Conservation (phyloP, 805 yeast species). For the Groenewaldozyma tartarivorans region DNA sequence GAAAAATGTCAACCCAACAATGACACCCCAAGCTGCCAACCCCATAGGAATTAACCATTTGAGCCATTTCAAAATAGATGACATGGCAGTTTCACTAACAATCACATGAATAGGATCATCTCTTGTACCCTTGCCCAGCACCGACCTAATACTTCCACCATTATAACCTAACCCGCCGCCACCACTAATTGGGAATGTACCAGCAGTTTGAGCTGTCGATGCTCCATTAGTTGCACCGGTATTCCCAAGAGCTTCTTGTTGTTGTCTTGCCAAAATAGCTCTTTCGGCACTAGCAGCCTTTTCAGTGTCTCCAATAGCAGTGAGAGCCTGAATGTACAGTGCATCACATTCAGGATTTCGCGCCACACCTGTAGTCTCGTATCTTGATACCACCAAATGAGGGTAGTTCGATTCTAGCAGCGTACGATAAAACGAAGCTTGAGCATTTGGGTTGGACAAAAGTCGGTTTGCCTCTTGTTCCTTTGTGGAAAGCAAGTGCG, state of each 20-base stretch:
- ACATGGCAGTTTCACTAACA: constrained; percentile 73
- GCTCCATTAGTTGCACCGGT: constrained; percentile 1
- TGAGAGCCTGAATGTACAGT: constrained; percentile 72
- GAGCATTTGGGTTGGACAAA: constrained; percentile 56
- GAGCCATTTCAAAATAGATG: constrained; percentile 75
- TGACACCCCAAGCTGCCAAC: constrained; percentile 68
- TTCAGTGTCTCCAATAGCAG: constrained; percentile 62
- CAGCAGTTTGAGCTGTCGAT: background rate
- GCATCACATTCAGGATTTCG: constrained; percentile 68
- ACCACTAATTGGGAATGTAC: background rate
- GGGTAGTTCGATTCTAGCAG: constrained; percentile 79
- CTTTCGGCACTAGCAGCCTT: constrained; percentile 64
- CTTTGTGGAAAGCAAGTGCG: constrained; percentile 25
- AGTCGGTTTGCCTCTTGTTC: constrained; percentile 85
- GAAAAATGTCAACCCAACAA: constrained; percentile 66
- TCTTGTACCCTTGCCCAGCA: constrained; percentile 20
- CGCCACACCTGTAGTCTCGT: constrained; percentile 90
- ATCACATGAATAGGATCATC: constrained; percentile 90
- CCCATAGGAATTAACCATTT: constrained; percentile 83
- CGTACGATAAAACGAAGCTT: constrained; percentile 73
- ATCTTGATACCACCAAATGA: constrained; percentile 91
- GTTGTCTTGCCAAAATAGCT: constrained; percentile 29
- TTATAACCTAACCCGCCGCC: constrained; percentile 2
- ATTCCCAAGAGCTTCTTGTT: background rate
- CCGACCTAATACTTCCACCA: constrained; percentile 1